Conservation (phyloP, 108 stramenopile species). For the Poteriospumella lacustris region DNA sequence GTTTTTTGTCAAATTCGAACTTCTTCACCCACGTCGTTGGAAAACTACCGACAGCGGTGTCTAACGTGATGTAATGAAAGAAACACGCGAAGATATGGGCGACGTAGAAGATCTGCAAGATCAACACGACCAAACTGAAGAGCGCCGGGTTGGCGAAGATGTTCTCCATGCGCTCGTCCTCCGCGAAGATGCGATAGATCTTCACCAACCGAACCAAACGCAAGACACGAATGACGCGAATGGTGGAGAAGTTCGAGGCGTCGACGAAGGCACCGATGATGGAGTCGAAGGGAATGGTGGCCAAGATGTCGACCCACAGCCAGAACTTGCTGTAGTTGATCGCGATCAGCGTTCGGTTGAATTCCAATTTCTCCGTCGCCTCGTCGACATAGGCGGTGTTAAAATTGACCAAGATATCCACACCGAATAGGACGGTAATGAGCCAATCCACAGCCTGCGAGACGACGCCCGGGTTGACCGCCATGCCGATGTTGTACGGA, state of each 20-base stretch:
- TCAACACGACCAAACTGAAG: background rate
- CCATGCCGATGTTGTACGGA: slow-evolving; percentile 29
- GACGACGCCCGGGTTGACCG: slow-evolving; percentile 11
- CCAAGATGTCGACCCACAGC: slow-evolving; percentile 23
- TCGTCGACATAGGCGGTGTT: slow-evolving; percentile 45
- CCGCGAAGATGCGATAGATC: slow-evolving; percentile 3
- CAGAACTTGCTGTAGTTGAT: background rate
- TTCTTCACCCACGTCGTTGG: background rate
- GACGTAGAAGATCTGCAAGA: slow-evolving; percentile 13
- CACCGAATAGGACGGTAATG: slow-evolving; percentile 40
- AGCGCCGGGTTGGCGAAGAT: background rate
- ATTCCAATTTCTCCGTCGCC: background rate
- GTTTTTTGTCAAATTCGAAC: background rate
- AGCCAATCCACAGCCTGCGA: slow-evolving; percentile 23
- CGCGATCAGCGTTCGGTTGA: background rate
- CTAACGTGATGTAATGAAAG: background rate
- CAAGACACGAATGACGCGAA: slow-evolving; percentile 24
- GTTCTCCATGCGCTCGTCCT: background rate
- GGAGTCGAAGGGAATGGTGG: slow-evolving; percentile 19
- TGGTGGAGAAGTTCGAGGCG: slow-evolving; percentile 13
- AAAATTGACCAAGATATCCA: slow-evolving; percentile 50
- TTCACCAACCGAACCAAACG: slow-evolving; percentile 31
- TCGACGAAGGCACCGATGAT: background rate
- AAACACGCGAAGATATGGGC: slow-evolving; percentile 24
- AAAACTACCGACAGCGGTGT: background rate